Conservation (phyloP, 805 yeast genomes). For the Wickerhamiella qilinensis region DNA sequence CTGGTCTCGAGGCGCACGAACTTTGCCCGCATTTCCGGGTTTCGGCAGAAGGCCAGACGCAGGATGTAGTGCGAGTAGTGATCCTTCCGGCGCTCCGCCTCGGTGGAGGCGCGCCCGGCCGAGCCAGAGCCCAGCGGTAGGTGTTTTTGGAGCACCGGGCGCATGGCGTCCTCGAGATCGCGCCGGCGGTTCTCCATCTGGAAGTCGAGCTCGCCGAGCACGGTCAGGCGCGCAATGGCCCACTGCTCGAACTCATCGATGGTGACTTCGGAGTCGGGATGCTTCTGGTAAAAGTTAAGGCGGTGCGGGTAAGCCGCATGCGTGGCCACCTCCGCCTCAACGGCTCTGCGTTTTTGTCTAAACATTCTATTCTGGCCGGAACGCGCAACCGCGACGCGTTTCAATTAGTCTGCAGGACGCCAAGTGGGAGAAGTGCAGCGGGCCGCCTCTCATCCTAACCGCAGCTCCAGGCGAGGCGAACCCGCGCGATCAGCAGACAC, state of each 20-base stretch:
- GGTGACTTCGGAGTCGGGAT: conserved; percentile 77
- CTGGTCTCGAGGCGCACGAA: conserved; percentile 63
- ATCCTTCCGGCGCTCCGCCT: conserved; percentile 64
- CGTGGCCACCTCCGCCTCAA: conserved; percentile 6
- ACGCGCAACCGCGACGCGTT: no score
- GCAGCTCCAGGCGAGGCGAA: no score
- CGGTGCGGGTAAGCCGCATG: conserved; percentile 32
- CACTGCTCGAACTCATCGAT: conserved; percentile 85
- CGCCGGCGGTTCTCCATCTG: conserved; percentile 32
- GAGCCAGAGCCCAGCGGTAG: conserved; percentile 40
- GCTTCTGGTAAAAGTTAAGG: conserved; percentile 55
- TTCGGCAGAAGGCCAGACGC: conserved; percentile 74
- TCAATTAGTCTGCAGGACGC: no score
- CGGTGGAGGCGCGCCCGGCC: conserved; percentile 15
- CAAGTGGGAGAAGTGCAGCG: no score
- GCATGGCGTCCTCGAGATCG: conserved; percentile 50
- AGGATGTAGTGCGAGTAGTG: conserved; percentile 83
- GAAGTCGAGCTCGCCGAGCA: conserved; percentile 74
- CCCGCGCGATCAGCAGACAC: no score
- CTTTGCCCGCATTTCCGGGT: conserved; percentile 62
- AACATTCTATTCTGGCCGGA: no score
- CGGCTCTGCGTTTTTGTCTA: not conserved
- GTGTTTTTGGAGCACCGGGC: conserved; percentile 45
- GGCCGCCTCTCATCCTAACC: no score
- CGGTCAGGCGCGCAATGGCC: conserved; percentile 83